Base-by-base conservation (phyloP, 768 basidiomycete genomes). In the Mycena pura region DNA sequence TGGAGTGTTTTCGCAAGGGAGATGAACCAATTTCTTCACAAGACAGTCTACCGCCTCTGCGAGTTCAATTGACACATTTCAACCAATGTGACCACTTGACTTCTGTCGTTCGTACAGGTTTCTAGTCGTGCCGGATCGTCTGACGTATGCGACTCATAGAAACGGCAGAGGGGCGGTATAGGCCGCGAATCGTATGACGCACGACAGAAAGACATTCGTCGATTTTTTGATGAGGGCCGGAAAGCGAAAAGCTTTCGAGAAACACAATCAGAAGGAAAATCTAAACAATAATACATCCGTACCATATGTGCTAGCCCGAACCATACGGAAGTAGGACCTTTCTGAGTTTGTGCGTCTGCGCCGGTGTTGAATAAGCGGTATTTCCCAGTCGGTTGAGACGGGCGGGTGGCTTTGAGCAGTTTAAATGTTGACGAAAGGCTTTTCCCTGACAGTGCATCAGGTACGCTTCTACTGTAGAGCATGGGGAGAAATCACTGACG, bases 121-220 rank as follows among this genome's bases (percentile, higher is more conserved):
- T 49, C 21, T 39, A 7, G 9, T 38, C 25, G 19, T 31, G 41
- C 36, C 24, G 19, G 6, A 21, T 32, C 28, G 28, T 49, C 61
- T 52, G 50, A 60, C 24, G 17, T 34, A 31, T 57, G 39, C 49
- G 43, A 29, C 17, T 19, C n/a, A 38, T 69, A 41, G 47, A 46
- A 27, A 50, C 85, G 92, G 5, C 92, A 95, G 72, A 84, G 81
- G 60, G 91, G 91, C 3, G 92, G 93, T 1, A 88, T 92, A 44
- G 88, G 91, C 6, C 87, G 85, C 45, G 71, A 82, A 13, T 84
- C 88, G 1, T 82, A 89, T 69, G 93, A 95, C 69, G 85, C 87
- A 28, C 85, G 84, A 59, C 93, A 96, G 71, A 80, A 83, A 63
- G 86, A 89, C 69, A 89, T 95, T 44, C 82, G 90, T 21, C 80